Conservation (phyloP, 73 alveolate species). For the Symbiodinium natans region DNA sequence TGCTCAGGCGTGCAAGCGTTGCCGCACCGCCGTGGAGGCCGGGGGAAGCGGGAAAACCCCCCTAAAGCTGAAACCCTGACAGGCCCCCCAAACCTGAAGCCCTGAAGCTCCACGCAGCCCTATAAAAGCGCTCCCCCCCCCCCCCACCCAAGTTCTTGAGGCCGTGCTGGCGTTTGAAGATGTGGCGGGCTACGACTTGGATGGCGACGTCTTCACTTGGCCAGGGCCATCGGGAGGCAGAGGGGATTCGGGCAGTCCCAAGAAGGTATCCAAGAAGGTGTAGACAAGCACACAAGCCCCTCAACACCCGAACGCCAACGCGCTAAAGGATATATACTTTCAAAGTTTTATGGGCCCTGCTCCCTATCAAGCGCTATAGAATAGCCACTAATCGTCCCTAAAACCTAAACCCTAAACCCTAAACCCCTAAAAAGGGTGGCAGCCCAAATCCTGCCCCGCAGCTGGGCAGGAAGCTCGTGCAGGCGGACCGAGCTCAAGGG, state of each 20-base stretch:
- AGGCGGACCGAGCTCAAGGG: constrained; percentile 44
- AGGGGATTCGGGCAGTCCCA: not conserved
- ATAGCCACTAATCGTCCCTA: no score
- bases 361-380: no score
- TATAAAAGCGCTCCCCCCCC: no score
- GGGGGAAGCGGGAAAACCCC: not conserved
- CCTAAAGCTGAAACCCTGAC: no score
- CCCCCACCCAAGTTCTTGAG: not conserved
- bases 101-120: no score
- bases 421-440: no score
- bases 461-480: not conserved
- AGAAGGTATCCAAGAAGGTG: not conserved
- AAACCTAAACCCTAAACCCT: no score
- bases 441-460: not conserved
- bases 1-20: not conserved
- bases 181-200: not conserved
- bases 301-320: no score
- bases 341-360: no score
- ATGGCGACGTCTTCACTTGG: constrained; percentile 62
- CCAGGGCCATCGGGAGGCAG: not conserved
- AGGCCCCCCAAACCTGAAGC: no score
- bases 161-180: constrained; percentile 11
- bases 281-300: not conserved
- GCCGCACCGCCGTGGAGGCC: constrained; percentile 1
- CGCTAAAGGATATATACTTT: no score